Evolutionary conservation across 768 basidiomycete species (phyloP), one percentile per base, ranked within the genome.

Genomic region (Lentinula edodes): DNA sequence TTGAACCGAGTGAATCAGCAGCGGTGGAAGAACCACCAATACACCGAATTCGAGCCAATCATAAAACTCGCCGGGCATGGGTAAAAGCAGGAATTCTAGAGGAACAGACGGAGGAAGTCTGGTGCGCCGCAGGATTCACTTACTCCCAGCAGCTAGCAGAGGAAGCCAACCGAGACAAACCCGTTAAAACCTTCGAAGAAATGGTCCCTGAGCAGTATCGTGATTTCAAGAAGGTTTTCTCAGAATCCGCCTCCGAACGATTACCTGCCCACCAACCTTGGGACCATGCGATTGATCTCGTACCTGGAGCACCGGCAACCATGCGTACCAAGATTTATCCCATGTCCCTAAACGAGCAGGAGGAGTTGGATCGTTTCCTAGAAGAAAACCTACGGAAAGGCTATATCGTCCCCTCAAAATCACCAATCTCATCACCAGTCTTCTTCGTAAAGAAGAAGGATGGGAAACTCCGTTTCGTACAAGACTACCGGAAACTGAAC

Each of bases 251-350:
- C 5, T 70, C 70, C 9, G 65, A 73, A 23, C 64, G 51, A 3
- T 67, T 76, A 0, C 70, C 73, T 0, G 67, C 64, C 5, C 61
- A 61, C 18, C 66, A 67, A 2, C 64, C 68, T 0, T 75, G 71
- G 61, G 73, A 77, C 45, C 62, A 66, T 6, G 55, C 60, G 15
- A 76, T 75, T 55, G 61, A 74, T 9, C 56, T 74, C 3, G 66
- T 71, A 13, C 67, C 69, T 5, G 71, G 65, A 20, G 66, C 58
- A 16, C 42, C 62, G 0, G 72, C 69, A 0, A 70, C 71, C 0
- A 64, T 67, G 10, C 58, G 41, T 2, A 72, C 71, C 9, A 66
- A 64, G 0, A 60, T 77, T 2, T 77, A 76, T 50, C 62, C 64
- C 1, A 64, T 77, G 6, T 72, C 73, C 0, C 66, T 59, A 9